Percentiles rank a stretch among this genome's conserved stretches.
Conservation (phyloP, 495 filamentous ascomycete genomes). For the Aspergillus saccharolyticus region DNA sequence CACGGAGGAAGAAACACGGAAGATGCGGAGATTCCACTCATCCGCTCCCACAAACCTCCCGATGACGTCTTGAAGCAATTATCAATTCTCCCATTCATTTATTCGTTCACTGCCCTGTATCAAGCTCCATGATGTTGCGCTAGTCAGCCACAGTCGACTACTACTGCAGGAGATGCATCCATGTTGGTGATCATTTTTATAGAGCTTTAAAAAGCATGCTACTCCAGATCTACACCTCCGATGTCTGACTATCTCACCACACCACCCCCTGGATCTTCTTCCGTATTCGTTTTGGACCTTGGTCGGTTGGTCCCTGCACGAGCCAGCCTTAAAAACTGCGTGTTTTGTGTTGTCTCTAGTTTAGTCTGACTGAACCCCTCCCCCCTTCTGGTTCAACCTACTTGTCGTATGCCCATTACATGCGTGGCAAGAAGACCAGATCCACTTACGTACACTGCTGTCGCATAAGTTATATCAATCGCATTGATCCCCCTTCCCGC, state of each 20-base stretch:
- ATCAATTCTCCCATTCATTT: neutral
- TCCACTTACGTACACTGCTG: neutral
- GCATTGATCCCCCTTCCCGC: neutral
- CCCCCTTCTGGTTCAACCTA: neutral
- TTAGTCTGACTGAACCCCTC: neutral
- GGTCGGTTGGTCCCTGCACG: neutral
- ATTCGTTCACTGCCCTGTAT: too few species aligned
- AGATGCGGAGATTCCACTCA: neutral
- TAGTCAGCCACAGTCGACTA: neutral
- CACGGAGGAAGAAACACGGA: too few species aligned
- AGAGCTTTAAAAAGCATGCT: neutral
- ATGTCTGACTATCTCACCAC: neutral
- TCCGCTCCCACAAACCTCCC: neutral
- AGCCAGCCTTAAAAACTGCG: neutral
- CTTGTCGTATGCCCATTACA: neutral
- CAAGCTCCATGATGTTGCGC: neutral
- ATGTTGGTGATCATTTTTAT: neutral
- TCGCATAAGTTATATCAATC: neutral
- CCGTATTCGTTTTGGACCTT: constrained; percentile 3
- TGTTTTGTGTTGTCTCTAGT: neutral
- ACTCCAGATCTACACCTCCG: neutral
- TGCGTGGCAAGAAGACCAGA: neutral
- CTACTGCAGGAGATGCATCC: neutral
- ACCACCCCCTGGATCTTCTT: neutral
- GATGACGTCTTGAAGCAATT: neutral